These are phyloP conservation scores for Termitomyces sp. DNA, from an alignment of 768 basidiomycete genomes.

Conservation along the genomic window DNA sequence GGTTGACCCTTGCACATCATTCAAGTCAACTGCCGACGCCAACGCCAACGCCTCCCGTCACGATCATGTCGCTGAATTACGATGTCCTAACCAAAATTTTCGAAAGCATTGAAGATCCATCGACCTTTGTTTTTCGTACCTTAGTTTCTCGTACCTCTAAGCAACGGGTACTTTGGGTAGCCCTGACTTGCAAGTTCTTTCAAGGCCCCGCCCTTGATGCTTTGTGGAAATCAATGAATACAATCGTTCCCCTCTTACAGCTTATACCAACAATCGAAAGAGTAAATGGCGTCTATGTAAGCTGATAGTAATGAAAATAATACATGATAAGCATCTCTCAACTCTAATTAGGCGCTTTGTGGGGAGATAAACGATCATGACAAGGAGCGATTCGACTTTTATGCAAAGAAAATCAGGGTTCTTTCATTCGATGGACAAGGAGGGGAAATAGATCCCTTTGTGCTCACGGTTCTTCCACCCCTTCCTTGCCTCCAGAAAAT, in stretches of 20 bases:
- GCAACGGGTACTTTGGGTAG: background rate
- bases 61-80: background rate
- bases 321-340: background rate
- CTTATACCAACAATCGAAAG: background rate
- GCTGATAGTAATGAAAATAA: background rate
- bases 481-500: background rate
- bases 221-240: slow-evolving; percentile 6
- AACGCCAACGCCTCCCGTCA: background rate
- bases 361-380: background rate
- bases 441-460: background rate
- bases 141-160: background rate
- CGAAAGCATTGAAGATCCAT: background rate
- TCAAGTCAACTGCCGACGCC: background rate
- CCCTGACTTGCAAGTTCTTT: slow-evolving; percentile 9
- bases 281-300: background rate
- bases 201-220: slow-evolving; percentile 7
- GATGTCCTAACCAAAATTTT: background rate
- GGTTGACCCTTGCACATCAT: too few species aligned
- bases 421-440: background rate
- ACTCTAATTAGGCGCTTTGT: background rate
- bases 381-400: background rate
- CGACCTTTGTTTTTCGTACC: background rate
- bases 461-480: background rate
- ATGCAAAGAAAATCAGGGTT: background rate
- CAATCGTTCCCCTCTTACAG: background rate